A percentile compares a stretch with the other conserved stretches of the same genome.
These are phyloP conservation scores for Diaporthe ilicicola DNA, from an alignment of 2,329 filamentous ascomycete genomes.

Conservation along the genomic window DNA sequence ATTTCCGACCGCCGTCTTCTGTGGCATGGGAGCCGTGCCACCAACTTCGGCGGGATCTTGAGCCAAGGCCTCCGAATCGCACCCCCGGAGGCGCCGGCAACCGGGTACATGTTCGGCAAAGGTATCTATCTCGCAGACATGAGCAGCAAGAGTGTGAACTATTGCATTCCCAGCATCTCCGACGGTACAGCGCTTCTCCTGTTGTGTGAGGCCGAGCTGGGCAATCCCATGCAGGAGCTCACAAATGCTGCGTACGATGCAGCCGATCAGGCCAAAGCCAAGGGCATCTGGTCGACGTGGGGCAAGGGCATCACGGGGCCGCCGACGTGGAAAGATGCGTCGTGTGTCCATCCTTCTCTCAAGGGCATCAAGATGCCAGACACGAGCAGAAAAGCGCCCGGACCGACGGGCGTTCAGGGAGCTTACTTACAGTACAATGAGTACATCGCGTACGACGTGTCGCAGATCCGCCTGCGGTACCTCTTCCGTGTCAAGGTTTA, in stretches of 20 bases:
- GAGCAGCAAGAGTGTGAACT: conserved; percentile 82
- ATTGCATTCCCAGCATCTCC: conserved; percentile 72
- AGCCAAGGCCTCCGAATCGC: conserved; percentile 90
- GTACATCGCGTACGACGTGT: conserved; percentile 75
- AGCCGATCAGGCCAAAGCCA: conserved; percentile 66
- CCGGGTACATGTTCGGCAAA: conserved; percentile 90
- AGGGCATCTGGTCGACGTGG: conserved; percentile 72
- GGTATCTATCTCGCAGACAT: conserved; percentile 90
- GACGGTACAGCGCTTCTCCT: conserved; percentile 77
- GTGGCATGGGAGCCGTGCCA: conserved; percentile 86
- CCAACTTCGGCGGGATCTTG: conserved; percentile 88
- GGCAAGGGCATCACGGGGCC: conserved; percentile 74
- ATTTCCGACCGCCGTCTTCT: conserved; percentile 76
- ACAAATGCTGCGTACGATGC: conserved; percentile 67
- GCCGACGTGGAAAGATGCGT: conserved; percentile 78
- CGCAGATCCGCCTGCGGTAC: conserved; percentile 76
- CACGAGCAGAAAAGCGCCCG: conserved; percentile 50
- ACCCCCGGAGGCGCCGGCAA: conserved; percentile 81
- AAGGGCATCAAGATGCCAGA: conserved; percentile 75
- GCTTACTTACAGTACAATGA: conserved; percentile 73
- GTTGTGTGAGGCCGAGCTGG: conserved; percentile 86
- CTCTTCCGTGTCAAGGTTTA: conserved; percentile 69
- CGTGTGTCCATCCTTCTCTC: conserved; percentile 69
- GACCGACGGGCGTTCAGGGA: conserved; percentile 53
- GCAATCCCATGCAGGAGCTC: conserved; percentile 76